Conservation (phyloP, 768 basidiomycete genomes). For the Dioszegia aurantiaca region DNA sequence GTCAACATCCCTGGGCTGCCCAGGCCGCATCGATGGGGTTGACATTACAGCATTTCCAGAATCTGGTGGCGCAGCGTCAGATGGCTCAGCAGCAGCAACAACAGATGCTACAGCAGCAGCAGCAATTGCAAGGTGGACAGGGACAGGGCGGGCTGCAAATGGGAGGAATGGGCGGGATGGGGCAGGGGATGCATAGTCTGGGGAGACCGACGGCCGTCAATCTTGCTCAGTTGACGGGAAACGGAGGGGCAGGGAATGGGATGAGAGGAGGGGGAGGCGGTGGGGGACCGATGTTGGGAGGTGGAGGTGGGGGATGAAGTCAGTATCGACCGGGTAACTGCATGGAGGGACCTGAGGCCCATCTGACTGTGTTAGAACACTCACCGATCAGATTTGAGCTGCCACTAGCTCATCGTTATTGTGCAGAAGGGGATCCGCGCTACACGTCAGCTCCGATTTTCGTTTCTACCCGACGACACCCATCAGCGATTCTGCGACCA, state of each 20-base stretch:
- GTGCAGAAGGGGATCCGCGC: too few species aligned
- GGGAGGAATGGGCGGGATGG: conserved; percentile 3
- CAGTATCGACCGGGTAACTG: too few species aligned
- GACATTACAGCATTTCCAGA: neutral
- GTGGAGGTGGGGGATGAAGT: conserved; percentile 9
- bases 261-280: conserved; percentile 3
- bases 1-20: neutral
- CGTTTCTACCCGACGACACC: too few species aligned
- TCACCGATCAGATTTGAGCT: too few species aligned
- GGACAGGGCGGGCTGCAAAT: neutral
- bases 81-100: conserved; percentile 4
- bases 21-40: conserved; percentile 8
- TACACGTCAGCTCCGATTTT: too few species aligned
- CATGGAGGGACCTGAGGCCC: too few species aligned
- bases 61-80: conserved; percentile 13
- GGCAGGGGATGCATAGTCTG: neutral
- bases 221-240: conserved; percentile 2
- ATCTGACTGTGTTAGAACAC: too few species aligned
- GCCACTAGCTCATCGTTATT: too few species aligned
- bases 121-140: conserved; percentile 6
- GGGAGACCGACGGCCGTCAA: conserved; percentile 2
- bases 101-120: too few species aligned
- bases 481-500: too few species aligned
- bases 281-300: conserved; percentile 9
- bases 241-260: neutral